These are phyloP conservation scores for Parmelia sp. DNA, from an alignment of 495 filamentous ascomycete species.

Conservation along the genomic window DNA sequence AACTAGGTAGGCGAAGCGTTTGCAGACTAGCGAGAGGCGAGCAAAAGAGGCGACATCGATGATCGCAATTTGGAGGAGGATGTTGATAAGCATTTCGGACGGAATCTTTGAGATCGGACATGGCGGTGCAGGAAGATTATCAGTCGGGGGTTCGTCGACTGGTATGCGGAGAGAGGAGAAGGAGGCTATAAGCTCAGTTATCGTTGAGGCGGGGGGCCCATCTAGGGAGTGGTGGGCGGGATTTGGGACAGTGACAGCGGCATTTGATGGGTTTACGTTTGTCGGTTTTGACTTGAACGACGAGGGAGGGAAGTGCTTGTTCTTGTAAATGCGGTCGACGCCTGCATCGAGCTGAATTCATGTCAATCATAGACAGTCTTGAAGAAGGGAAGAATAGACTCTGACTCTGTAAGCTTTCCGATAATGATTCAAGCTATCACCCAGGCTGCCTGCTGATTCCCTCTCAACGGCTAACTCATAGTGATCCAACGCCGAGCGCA, in stretches of 20 bases:
- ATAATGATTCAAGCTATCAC: conserved; percentile 85
- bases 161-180: conserved; percentile 65
- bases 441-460: conserved; percentile 75
- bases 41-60: conserved; percentile 73
- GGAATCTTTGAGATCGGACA: conserved; percentile 76
- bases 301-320: conserved; percentile 77
- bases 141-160: conserved; percentile 49
- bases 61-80: conserved; percentile 63
- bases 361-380: conserved; percentile 22
- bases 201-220: conserved; percentile 42
- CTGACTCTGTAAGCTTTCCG: conserved; percentile 78
- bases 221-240: conserved; percentile 54
- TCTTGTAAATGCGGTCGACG: conserved; percentile 79
- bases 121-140: conserved; percentile 60
- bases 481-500: conserved; percentile 77
- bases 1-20: conserved; percentile 77
- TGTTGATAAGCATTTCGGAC: conserved; percentile 72
- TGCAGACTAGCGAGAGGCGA: conserved; percentile 78
- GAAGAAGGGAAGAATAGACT: conserved; percentile 14
- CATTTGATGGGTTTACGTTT: conserved; percentile 48
- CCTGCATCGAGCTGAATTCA: conserved; percentile 61
- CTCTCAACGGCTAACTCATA: conserved; percentile 89
- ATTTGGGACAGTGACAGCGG: conserved; percentile 46
- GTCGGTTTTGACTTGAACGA: conserved; percentile 48
- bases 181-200: conserved; percentile 64